phyloP scores from a whole-genome alignment of 1,139 yeast genomes.

The Meyerozyma athensensis region DNA sequence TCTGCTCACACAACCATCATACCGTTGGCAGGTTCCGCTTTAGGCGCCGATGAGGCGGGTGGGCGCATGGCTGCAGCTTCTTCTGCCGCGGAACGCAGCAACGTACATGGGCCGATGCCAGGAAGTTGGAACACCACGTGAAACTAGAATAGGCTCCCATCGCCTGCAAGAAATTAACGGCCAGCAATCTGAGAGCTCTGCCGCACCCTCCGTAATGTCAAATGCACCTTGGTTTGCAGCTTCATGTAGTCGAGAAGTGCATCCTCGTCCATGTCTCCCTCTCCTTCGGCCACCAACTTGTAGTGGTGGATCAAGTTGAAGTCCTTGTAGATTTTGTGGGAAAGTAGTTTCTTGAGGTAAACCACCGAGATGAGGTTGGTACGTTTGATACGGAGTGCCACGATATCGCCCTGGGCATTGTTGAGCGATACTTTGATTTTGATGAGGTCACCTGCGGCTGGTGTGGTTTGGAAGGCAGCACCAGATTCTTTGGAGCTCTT shows the following conservation, averaged over 20 bases:
- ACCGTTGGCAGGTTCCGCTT: no score
- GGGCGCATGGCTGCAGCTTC: no score
- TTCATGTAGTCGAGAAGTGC: constrained; percentile 23
- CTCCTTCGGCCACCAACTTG: constrained; percentile 16
- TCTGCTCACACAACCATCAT: no score
- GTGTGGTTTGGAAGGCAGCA: neutral
- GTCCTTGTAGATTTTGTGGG: constrained; percentile 33
- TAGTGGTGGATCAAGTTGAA: constrained; percentile 28
- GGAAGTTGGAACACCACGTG: no score
- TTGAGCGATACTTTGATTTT: constrained; percentile 30
- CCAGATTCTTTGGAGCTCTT: neutral
- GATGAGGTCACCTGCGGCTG: constrained; percentile 16
- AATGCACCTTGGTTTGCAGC: constrained; percentile 22
- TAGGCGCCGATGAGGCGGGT: no score
- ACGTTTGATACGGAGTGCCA: constrained; percentile 26
- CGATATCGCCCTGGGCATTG: constrained; percentile 29
- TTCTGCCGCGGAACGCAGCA: no score
- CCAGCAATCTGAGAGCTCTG: neutral
- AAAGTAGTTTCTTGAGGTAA: constrained; percentile 28
- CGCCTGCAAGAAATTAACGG: no score
- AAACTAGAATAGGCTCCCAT: no score
- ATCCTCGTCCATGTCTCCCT: constrained; percentile 13
- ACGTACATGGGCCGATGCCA: no score
- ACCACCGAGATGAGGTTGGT: constrained; percentile 24
- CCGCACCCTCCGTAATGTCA: constrained; percentile 20